Evolutionary conservation across 106 monocot species (phyloP).

Genomic region (Acorus calamus): DNA sequence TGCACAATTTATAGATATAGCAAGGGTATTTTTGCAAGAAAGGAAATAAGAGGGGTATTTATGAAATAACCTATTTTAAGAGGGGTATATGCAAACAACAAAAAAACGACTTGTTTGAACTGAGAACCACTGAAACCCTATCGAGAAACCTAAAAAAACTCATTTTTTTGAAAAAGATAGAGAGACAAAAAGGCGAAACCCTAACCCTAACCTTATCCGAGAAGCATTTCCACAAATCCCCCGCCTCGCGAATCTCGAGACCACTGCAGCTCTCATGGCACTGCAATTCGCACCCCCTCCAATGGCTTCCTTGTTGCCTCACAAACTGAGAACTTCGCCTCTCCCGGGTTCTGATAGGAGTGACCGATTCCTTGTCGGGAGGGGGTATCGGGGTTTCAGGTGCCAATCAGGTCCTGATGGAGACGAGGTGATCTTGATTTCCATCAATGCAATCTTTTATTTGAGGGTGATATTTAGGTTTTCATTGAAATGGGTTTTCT

Average conservation of each 20-base stretch:
- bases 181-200: not conserved
- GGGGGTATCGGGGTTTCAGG: constrained; percentile 10
- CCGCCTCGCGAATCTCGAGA: not conserved
- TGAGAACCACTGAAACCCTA: constrained; percentile 62
- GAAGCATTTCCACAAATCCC: no score
- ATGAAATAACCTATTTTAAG: no score
- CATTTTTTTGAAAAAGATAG: constrained; percentile 3
- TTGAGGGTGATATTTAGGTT: not conserved
- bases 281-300: not conserved
- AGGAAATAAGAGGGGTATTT: no score
- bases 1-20: no score
- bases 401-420: constrained; percentile 21
- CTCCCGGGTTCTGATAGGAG: not conserved
- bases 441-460: not conserved
- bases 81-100: no score
- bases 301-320: constrained; percentile 8
- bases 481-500: not conserved
- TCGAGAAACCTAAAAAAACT: constrained; percentile 1
- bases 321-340: not conserved
- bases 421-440: constrained; percentile 29
- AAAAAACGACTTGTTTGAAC: no score
- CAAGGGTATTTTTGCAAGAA: no score
- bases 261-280: not conserved
- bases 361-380: no score
- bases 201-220: constrained; percentile 16